Conservation (phyloP, 164 flowering plant genomes). For the Piper longum region DNA sequence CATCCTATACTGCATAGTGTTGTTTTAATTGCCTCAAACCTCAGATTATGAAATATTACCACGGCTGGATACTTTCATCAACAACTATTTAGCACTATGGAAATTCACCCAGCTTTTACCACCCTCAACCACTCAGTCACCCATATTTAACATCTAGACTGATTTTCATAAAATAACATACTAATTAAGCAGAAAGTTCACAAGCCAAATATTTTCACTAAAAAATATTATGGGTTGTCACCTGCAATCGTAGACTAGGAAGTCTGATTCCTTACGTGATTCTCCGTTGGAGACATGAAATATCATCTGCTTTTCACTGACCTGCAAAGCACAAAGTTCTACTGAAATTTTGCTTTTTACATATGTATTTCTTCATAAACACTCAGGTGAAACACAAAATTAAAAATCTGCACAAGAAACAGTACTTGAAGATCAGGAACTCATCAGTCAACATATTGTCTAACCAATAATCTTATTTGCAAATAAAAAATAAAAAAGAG, state of each 20-base stretch:
- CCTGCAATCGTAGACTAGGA: background rate
- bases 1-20: too few relatives aligned
- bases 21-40: too few relatives aligned
- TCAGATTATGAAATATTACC: too few relatives aligned
- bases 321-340: background rate
- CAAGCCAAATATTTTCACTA: too few relatives aligned
- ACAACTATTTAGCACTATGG: too few relatives aligned
- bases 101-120: too few relatives aligned
- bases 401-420: background rate
- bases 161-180: too few relatives aligned
- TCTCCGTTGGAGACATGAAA: background rate
- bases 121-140: background rate
- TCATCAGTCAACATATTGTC: background rate
- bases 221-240: background rate
- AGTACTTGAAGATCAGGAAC: too few relatives aligned
- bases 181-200: too few relatives aligned
- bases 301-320: background rate
- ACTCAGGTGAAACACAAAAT: background rate
- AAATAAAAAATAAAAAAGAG: background rate
- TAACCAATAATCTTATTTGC: background rate
- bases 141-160: background rate
- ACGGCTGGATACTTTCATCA: too few relatives aligned
- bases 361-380: too few relatives aligned
- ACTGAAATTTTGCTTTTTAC: background rate
- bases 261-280: background rate